phyloP scores from a whole-genome alignment of 2,329 filamentous ascomycete species.

The Xylaria arbuscula region DNA sequence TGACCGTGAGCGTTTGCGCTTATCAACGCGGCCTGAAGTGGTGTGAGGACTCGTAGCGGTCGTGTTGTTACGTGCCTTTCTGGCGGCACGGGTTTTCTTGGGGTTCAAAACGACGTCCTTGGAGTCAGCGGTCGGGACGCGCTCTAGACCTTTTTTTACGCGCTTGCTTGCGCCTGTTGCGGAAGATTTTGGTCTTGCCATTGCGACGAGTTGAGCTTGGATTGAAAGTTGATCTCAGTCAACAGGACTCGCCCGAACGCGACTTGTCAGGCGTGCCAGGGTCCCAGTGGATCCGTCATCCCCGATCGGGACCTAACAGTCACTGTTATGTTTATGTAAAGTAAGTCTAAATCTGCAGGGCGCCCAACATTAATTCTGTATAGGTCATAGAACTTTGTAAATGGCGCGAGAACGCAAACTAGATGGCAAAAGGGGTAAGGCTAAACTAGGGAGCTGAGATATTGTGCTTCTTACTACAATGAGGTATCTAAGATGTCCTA shows the following conservation, averaged over 20 bases:
- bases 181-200: background rate
- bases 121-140: background rate
- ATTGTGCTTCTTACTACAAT: no score
- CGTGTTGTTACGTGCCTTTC: background rate
- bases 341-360: no score
- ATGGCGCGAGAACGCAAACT: no score
- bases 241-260: background rate
- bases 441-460: no score
- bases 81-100: background rate
- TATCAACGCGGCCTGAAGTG: background rate
- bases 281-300: no score
- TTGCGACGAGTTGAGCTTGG: background rate
- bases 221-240: background rate
- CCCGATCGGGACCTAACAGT: no score
- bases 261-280: no score
- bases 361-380: no score
- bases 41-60: background rate
- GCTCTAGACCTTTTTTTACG: background rate
- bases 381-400: no score
- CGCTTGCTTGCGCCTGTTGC: background rate
- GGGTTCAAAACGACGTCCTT: background rate
- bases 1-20: background rate
- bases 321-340: no score
- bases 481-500: no score
- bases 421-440: no score